phyloP scores from a whole-genome alignment of 2,329 filamentous ascomycete species.

The Drechslerella dactyloides region DNA sequence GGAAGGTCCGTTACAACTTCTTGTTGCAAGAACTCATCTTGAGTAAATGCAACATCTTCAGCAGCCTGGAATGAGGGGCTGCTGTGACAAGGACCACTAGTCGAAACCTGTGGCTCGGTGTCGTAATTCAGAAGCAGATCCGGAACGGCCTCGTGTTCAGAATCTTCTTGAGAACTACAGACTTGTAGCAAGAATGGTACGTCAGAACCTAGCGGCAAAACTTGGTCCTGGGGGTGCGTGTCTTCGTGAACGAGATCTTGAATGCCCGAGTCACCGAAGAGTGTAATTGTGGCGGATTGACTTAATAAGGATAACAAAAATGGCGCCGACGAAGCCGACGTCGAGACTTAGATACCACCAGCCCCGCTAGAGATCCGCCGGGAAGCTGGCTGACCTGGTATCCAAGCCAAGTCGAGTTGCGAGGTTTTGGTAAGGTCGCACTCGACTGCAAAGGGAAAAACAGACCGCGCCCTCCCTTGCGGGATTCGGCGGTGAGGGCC shows the following conservation, averaged over 20 bases:
- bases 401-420: background rate
- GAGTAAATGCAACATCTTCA: conserved; percentile 28
- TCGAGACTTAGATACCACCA: conserved; percentile 12
- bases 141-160: conserved; percentile 28
- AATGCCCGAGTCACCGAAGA: background rate
- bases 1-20: conserved; percentile 17
- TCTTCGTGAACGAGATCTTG: background rate
- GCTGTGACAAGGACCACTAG: conserved; percentile 39
- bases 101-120: conserved; percentile 18
- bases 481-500: conserved; percentile 5
- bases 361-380: background rate
- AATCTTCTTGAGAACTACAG: conserved; percentile 24
- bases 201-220: conserved; percentile 3
- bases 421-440: background rate
- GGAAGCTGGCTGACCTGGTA: background rate
- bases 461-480: background rate
- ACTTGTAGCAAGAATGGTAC: background rate
- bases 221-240: background rate
- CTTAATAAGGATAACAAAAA: conserved; percentile 3
- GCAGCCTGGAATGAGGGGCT: conserved; percentile 13
- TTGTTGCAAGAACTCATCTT: conserved; percentile 9
- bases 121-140: conserved; percentile 17
- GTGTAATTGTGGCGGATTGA: conserved; percentile 10
- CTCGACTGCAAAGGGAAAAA: background rate
- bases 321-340: background rate